Evolutionary conservation across 176 grass and related monocot genomes (phyloP), one percentile per base, ranked within the genome.

Genomic region (Eleusine coracana): DNA sequence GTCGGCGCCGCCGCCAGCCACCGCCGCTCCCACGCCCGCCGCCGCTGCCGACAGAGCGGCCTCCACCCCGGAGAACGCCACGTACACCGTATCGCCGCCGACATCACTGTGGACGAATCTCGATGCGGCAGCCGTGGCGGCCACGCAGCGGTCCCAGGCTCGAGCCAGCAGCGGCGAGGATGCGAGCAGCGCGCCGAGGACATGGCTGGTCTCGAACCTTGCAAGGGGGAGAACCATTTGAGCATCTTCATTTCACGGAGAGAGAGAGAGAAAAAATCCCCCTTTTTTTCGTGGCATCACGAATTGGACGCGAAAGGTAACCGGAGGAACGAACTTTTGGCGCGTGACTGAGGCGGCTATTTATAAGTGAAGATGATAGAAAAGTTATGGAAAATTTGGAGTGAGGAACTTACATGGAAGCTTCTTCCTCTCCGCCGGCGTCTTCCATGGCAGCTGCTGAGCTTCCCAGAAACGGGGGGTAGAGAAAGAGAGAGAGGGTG

Each of bases 121-220:
- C 34, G 60, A 2, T 58, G 80, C 81, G 16, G 79, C 83, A 49
- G 83, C 78, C 59, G 83, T 46, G 69, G 89, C 86, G 13, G 52
- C 82, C n/a, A 42, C 62, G 87, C 89, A 99, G 27, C 62, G 86
- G 59, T 86, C 76, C 97, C 97, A 99, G 31, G 97, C 76, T 45
- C 89, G 97, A 36, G 89, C 84, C 54, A 96, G 86, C 76, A 94
- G 86, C 25, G 93, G 85, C 69, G 97, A 94, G 65, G 89, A 96
- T 5, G 97, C 89, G 23, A 99, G 81, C 70, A 99, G 86, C 15
- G 93, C 86, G 73, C 93, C 97, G 71, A 99, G 82, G 49, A 99
- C 87, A 71, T 96, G 93, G 71, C 97, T 96, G 63, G 93, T 94
- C 86, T 99, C 97, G 85, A 92, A 99, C 89, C 97, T 99, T 86